Percentiles rank a stretch among this genome's conserved stretches.
phyloP scores from a whole-genome alignment of 805 yeast genomes.

The Lipomyces chichibuensis region DNA sequence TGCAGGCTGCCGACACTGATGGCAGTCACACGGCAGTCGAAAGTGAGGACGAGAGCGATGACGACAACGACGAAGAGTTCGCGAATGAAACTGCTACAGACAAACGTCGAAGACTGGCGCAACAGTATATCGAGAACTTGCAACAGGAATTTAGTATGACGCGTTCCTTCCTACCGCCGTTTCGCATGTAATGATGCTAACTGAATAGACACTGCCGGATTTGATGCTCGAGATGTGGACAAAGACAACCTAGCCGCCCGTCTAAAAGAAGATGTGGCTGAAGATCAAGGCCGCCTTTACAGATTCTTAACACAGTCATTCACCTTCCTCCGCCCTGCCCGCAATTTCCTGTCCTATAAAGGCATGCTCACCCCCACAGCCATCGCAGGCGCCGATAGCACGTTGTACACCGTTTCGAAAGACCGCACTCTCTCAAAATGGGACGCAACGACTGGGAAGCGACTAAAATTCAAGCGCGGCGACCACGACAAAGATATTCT shows the following conservation, averaged over 20 bases:
- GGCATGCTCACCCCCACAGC: constrained; percentile 23
- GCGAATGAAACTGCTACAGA: constrained; percentile 80
- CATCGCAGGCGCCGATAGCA: constrained; percentile 43
- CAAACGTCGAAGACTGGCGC: constrained; percentile 89
- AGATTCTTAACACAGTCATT: constrained; percentile 45
- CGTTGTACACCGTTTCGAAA: constrained; percentile 78
- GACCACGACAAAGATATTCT: constrained; percentile 80
- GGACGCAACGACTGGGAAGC: constrained; percentile 67
- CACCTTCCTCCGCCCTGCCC: constrained; percentile 18
- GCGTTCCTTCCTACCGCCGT: background rate
- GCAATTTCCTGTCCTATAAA: constrained; percentile 21
- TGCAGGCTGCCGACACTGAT: constrained; percentile 19
- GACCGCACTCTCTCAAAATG: constrained; percentile 81
- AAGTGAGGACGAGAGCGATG: constrained; percentile 43
- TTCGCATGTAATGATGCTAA: constrained; percentile 11
- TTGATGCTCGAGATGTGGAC: constrained; percentile 90
- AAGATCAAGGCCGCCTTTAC: constrained; percentile 80
- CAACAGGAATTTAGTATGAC: constrained; percentile 52
- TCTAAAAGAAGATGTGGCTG: constrained; percentile 85
- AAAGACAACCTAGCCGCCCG: constrained; percentile 80
- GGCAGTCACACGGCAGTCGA: constrained; percentile 38
- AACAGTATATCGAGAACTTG: constrained; percentile 82
- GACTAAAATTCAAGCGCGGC: constrained; percentile 56
- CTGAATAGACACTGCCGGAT: constrained; percentile 50
- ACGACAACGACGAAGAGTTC: constrained; percentile 55